Evolutionary conservation across 2,329 filamentous ascomycete genomes (phyloP), one percentile per base, ranked within the genome.

Genomic region (Epicoccum nigrum): DNA sequence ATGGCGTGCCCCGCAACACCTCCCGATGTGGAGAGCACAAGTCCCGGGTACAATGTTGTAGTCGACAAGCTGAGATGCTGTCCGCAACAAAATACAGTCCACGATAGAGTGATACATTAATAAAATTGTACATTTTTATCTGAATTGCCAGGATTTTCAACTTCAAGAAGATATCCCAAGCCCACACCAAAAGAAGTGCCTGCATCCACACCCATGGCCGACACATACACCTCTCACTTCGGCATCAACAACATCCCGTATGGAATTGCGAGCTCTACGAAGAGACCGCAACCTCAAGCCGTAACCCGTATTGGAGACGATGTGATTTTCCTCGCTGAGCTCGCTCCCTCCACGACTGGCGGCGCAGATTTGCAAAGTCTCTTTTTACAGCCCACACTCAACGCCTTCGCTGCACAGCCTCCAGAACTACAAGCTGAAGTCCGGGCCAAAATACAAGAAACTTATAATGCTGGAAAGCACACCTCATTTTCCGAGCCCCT

Each of bases 241-340:
- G 56, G 63, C 25, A 56, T 63, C 44, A 64, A 62, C 53, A 71
- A 70, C 54, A 66, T 71, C 27, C 67, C 67, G 4, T 71, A 67
- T 19, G 68, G 68, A 12, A 62, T 71, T 23, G 68, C 64, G 16
- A 64, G 56, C 43, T 70, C 67, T 0, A 20, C 51, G 2, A 59
- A 32, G 31, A 56, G 58, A 25, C 25, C 61, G 17, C 28, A 53
- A 3, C 78, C 75, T 25, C 75, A 78, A 50, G 76, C 76, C 35
- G 83, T 73, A 1, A 85, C 83, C 0, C 76, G 82, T 31, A 67
- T 84, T 9, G 67, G 73, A 8, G 76, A 84, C 44, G 70, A 71
- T 4, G 78, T 84, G 0, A 70, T 85, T 27, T 84, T 84, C 56
- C 74, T 86, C 0, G 69, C 71, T 1, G 75, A 76, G 4, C 64